Conservation (phyloP, 1,139 yeast genomes). For the Diutina ranongensis region DNA sequence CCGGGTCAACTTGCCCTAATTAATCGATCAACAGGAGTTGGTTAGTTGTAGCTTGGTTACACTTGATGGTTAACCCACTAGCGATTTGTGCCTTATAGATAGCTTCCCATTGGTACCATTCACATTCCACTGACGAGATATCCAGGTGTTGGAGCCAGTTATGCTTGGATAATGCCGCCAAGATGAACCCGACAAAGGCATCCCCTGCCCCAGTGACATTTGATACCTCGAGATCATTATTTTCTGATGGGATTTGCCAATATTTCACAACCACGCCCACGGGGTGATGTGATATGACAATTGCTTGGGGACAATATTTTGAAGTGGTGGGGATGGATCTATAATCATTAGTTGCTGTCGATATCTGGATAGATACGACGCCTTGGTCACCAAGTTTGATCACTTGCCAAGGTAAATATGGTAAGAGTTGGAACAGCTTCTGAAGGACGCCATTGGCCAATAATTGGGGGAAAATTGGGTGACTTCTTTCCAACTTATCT, state of each 20-base stretch:
- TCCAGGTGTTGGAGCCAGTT: conserved; percentile 19
- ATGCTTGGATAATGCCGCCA: neutral
- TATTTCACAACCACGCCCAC: conserved; percentile 55
- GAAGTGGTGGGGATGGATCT: conserved; percentile 28
- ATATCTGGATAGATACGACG: conserved; percentile 32
- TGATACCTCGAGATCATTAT: conserved; percentile 20
- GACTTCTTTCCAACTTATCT: conserved; percentile 21
- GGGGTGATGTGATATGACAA: too few species aligned
- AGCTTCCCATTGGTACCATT: conserved; percentile 22
- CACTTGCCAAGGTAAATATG: conserved; percentile 57
- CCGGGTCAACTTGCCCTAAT: neutral
- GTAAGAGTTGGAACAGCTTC: conserved; percentile 58
- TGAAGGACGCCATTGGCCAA: conserved; percentile 46
- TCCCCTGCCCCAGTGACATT: conserved; percentile 73
- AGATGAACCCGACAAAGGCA: conserved; percentile 2
- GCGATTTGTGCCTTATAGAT: conserved; percentile 41
- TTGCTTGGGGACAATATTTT: conserved; percentile 16
- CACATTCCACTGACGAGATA: conserved; percentile 18
- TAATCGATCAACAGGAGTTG: too few species aligned
- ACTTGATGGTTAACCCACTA: conserved; percentile 36
- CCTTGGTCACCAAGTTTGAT: conserved; percentile 65
- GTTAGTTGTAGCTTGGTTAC: conserved; percentile 17
- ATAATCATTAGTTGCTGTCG: conserved; percentile 15
- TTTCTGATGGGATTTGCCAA: conserved; percentile 37
- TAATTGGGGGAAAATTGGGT: conserved; percentile 15